A percentile compares a stretch with the other conserved stretches of the same genome.
These are phyloP conservation scores for Apiospora saccharicola DNA, from an alignment of 2,329 filamentous ascomycete genomes.

Conservation along the genomic window DNA sequence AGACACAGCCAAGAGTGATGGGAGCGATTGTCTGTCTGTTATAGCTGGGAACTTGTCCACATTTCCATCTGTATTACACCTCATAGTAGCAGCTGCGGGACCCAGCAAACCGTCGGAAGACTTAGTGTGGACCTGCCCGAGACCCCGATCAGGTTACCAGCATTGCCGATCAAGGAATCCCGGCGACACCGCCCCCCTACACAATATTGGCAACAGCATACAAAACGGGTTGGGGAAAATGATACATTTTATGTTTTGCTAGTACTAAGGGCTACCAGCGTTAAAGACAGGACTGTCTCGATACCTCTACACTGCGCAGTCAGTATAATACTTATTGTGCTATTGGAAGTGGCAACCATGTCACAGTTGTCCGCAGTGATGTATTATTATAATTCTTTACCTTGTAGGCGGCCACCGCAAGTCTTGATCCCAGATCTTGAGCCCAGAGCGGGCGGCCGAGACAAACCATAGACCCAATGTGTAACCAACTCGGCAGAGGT, in stretches of 20 bases:
- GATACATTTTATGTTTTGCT: neutral
- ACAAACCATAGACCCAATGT: neutral
- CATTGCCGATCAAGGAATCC: conserved; percentile 10
- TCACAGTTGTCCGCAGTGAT: neutral
- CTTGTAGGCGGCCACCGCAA: neutral
- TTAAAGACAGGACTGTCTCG: neutral
- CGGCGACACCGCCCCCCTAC: neutral
- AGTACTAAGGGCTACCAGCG: neutral
- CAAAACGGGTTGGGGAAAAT: neutral
- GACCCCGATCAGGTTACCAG: neutral
- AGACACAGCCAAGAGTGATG: neutral
- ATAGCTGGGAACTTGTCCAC: conserved; percentile 7
- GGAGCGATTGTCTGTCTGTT: conserved; percentile 1
- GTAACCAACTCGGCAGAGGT: neutral
- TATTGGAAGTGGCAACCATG: neutral
- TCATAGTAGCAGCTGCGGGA: conserved; percentile 4
- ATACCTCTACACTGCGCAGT: neutral
- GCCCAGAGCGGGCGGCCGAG: neutral
- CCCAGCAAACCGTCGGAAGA: conserved; percentile 2
- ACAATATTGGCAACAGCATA: neutral
- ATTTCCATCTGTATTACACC: conserved; percentile 16
- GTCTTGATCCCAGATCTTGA: neutral
- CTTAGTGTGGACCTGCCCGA: conserved; percentile 9
- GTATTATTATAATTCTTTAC: neutral
- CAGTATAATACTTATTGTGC: neutral